Base-by-base conservation (phyloP, 768 basidiomycete genomes). In the Tremella fuciformis region DNA sequence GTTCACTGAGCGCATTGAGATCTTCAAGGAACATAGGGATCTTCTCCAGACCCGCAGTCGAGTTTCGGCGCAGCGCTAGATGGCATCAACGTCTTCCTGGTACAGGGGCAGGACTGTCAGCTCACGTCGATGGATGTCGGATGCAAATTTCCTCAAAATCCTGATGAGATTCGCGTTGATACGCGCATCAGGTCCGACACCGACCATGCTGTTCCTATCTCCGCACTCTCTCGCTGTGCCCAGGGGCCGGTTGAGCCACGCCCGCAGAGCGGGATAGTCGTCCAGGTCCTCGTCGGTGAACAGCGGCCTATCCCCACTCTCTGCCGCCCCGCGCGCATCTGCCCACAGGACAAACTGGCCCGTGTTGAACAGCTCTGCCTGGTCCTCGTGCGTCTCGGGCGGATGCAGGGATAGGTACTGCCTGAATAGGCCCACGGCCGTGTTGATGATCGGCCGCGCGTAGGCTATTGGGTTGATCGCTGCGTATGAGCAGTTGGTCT, bases 221-320 rank as follows among this genome's bases (percentile, higher is more conserved):
- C 25, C 8, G 4, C 24, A 37, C 24, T 15, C 24, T 22, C 24
- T 15, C 3, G 11, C 25, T 11, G 24, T 7, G 16, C n/a, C n/a
- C 16, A 58, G 25, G 4, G 57, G 57, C 13, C 22, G 37, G 15
- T 29, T 13, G 13, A 58, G 49, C 48, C 50, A 58, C 21, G 18
- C 18, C 24, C 34, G 26, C 13, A 58, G 34, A 51, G 13, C 15
- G 4, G 57, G 57, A 13, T 26, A 19, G 18, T 58, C 48, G 26
- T 52, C 49, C 26, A 58, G 18, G 25, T 58, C 57, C 13, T 58
- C 48, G 4, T 37, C 57, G 19, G 25, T 58, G 16, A 58, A 38
- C 26, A 40, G 13, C 2, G 57, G 57, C 40, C 49, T 50, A 21
- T 51, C 51, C 4, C 57, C 49, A 15, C 29, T 50, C 39, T 58